Evolutionary conservation across 371 early-diverging fungal genomes (phyloP).

Genomic region (Syncephalastrum sp.): DNA sequence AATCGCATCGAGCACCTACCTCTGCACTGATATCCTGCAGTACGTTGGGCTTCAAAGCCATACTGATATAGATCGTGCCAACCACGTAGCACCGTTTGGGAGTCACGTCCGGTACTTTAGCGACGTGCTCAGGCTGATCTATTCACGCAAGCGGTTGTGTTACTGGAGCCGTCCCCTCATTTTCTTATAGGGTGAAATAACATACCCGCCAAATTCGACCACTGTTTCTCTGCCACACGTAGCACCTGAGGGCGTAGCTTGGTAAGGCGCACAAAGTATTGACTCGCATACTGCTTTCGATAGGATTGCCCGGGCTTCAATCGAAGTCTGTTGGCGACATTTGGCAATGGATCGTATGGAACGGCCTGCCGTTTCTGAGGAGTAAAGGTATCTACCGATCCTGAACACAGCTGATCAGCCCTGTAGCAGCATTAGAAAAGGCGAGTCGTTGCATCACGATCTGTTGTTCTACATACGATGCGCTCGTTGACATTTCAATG

Average conservation of each 20-base stretch:
- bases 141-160: background rate
- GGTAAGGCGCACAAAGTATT: conserved; percentile 78
- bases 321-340: too few relatives aligned
- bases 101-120: conserved; percentile 69
- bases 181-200: background rate
- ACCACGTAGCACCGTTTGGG: conserved; percentile 68
- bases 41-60: conserved; percentile 84
- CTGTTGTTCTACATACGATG: too few relatives aligned
- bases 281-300: conserved; percentile 77
- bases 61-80: conserved; percentile 87
- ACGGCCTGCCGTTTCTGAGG: too few relatives aligned
- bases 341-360: too few relatives aligned
- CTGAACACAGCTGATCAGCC: too few relatives aligned
- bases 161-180: too few relatives aligned
- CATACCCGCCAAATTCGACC: conserved; percentile 46
- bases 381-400: too few relatives aligned
- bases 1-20: conserved; percentile 28
- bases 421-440: too few relatives aligned
- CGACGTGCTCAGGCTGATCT: conserved; percentile 48
- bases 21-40: conserved; percentile 80
- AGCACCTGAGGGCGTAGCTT: conserved; percentile 59
- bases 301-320: too few relatives aligned
- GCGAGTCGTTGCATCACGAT: too few relatives aligned
- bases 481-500: too few relatives aligned
- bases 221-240: conserved; percentile 48